Percentiles rank a stretch among this genome's conserved stretches.
Conservation (phyloP, 768 basidiomycete species). For the Cyathus striatus region DNA sequence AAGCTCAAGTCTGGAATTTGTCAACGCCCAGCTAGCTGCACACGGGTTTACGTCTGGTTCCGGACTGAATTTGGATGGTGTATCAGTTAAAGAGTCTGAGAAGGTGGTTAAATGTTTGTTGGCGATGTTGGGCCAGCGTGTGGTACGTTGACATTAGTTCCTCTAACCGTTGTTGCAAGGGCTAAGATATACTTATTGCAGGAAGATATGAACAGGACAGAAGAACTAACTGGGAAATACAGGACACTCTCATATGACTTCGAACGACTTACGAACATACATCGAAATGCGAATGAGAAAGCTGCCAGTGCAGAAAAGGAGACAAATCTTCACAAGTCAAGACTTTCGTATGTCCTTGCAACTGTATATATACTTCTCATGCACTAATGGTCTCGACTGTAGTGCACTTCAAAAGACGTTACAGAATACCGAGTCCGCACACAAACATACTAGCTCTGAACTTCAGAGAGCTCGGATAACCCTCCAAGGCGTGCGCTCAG, state of each 20-base stretch:
- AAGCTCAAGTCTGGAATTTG: conserved; percentile 66
- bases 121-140: conserved; percentile 67
- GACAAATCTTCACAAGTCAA: conserved; percentile 65
- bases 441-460: conserved; percentile 67
- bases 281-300: conserved; percentile 51
- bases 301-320: conserved; percentile 78
- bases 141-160: conserved; percentile 46
- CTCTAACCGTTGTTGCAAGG: neutral
- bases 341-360: conserved; percentile 64
- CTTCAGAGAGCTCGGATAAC: conserved; percentile 68
- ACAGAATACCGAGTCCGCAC: conserved; percentile 54
- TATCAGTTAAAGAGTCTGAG: conserved; percentile 50
- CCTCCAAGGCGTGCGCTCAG: conserved; percentile 63
- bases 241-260: conserved; percentile 79
- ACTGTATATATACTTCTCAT: no score
- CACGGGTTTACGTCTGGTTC: conserved; percentile 69
- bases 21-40: conserved; percentile 77
- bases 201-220: conserved; percentile 76
- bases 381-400: no score
- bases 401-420: no score
- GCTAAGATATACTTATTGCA: conserved; percentile 10
- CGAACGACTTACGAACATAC: conserved; percentile 66
- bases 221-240: conserved; percentile 69
- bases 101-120: conserved; percentile 70
- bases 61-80: conserved; percentile 65